Percentiles rank a stretch among this genome's conserved stretches.
Conservation (phyloP, 177 flowering plant genomes). For the Vitis hybrid region DNA sequence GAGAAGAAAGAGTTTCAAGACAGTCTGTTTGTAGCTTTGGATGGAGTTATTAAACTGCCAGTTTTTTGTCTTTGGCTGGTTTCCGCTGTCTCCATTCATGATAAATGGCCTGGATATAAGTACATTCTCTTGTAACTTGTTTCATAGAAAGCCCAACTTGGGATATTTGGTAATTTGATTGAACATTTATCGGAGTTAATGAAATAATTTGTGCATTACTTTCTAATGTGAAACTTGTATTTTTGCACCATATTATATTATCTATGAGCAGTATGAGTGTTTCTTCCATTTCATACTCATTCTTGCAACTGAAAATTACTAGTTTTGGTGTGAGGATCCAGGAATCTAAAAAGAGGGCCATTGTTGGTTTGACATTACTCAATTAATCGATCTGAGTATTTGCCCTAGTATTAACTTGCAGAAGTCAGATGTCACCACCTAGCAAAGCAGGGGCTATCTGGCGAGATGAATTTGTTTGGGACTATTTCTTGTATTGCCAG, state of each 20-base stretch:
- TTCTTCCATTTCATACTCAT: background rate
- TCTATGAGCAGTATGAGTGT: background rate
- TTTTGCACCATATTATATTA: conserved; percentile 1
- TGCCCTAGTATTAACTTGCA: no score
- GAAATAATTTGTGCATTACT: background rate
- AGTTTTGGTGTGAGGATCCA: no score
- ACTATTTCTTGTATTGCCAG: no score
- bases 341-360: background rate
- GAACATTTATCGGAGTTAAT: background rate
- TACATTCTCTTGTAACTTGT: background rate
- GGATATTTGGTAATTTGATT: background rate
- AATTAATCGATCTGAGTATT: no score
- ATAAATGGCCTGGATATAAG: conserved; percentile 3
- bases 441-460: no score
- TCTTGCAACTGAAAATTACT: background rate
- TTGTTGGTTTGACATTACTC: background rate
- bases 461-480: no score
- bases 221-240: background rate
- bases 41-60: background rate
- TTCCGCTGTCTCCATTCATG: background rate
- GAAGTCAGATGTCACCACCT: no score
- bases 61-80: background rate
- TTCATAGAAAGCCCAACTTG: background rate
- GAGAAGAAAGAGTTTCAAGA: background rate
- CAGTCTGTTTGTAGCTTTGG: no score